These are phyloP conservation scores for Casuarina cunninghamiana DNA, from an alignment of 306 rosid species.

Conservation along the genomic window DNA sequence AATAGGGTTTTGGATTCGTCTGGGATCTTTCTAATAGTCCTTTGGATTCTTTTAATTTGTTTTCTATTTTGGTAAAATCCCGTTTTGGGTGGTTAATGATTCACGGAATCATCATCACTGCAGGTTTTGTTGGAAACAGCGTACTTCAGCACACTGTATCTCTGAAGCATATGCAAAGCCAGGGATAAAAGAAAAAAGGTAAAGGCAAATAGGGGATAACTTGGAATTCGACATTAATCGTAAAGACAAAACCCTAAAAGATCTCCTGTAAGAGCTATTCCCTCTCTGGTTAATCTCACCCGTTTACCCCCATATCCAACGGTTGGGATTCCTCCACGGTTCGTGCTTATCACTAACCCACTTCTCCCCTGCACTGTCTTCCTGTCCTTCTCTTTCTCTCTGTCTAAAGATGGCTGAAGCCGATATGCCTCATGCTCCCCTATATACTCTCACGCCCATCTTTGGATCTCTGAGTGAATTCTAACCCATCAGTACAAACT, in stretches of 20 bases:
- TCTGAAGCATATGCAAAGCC: background rate
- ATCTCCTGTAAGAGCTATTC: conserved; percentile 41
- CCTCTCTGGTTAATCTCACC: conserved; percentile 28
- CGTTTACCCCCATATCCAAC: conserved; percentile 37
- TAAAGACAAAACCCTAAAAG: conserved; percentile 66
- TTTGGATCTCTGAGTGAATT: conserved; percentile 21
- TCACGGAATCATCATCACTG: too few species aligned
- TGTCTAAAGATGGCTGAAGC: conserved; percentile 50
- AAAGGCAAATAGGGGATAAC: background rate
- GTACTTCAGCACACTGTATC: background rate
- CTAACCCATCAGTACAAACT: conserved; percentile 11
- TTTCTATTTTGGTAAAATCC: too few species aligned
- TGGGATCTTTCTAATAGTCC: too few species aligned
- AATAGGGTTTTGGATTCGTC: too few species aligned
- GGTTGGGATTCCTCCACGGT: conserved; percentile 31
- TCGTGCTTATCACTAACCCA: conserved; percentile 65
- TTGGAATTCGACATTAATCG: conserved; percentile 16
- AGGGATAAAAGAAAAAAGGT: background rate
- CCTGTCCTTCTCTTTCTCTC: background rate
- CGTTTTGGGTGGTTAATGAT: too few species aligned
- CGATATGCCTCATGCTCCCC: conserved; percentile 27
- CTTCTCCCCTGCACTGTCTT: conserved; percentile 46
- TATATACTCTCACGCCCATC: conserved; percentile 37
- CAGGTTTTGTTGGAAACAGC: background rate
- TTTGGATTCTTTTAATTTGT: too few species aligned